Evolutionary conservation across 1,139 yeast genomes (phyloP), one percentile per base, ranked within the genome.

Genomic region (Scheffersomyces quercinus): DNA sequence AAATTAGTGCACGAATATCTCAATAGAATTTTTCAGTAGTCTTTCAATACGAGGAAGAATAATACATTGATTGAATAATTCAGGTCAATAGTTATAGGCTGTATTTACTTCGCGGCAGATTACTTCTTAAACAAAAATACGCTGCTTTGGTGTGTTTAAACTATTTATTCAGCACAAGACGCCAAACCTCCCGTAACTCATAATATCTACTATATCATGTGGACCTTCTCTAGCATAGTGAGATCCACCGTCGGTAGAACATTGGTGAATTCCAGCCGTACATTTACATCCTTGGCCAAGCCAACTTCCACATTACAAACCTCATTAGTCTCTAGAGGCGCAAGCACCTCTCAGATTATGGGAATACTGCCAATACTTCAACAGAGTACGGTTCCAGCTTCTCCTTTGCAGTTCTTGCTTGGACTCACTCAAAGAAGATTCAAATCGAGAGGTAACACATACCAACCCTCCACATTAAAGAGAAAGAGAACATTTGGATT

Each of bases 401-500:
- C 49, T 32, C 63, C 67, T 5, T 54, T 66, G 35, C 62, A 55
- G 43, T 51, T 60, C 33, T 47, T 68, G 6, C 45, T 68, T 44
- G 66, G 79, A 59, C 65, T 81, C 52, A 57, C 77, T 56, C 79
- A 78, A 60, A 67, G 75, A 68, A 80, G 97, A 71, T 85, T 91
- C 84, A 84, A 87, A 62, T 76, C 90, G 28, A 82, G 96, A 73
- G 99, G 99, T 67, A 87, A 89, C 68, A 89, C 96, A 16, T 93
- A 86, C 67, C 98, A 91, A 65, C 98, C 99, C 37, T 85, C 91
- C 46, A 90, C 95, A 1, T 72, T 88, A 51, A 89, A 88, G 62
- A 80, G 98, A 64, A 93, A 93, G 73, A 84, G 97, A 67, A 84
- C 87, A 30, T 78, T 88, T 49, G 99, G 99, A 0, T 93, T 91